Evolutionary conservation across 129 eudicot genomes (phyloP).

Genomic region (Flaveria linearis): DNA sequence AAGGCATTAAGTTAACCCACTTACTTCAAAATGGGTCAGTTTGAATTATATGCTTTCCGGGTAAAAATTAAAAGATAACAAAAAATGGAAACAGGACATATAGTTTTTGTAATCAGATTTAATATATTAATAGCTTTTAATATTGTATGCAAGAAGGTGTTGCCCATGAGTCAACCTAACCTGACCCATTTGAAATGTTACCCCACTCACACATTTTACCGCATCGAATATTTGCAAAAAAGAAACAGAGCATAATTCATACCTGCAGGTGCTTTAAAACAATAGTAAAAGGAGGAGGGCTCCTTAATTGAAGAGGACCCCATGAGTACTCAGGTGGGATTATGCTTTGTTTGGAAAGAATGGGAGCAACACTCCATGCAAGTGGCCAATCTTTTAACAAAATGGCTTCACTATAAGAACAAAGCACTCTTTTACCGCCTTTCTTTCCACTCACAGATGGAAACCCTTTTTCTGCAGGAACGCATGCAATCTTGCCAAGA

Average conservation of each 20-base stretch:
- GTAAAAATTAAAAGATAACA: not conserved
- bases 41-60: not conserved
- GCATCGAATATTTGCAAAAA: not conserved
- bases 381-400: slow-evolving; percentile 93
- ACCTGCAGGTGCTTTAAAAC: slow-evolving; percentile 88
- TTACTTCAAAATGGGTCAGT: not conserved
- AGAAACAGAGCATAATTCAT: slow-evolving; percentile 6
- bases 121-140: not conserved
- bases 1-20: not conserved
- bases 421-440: slow-evolving; percentile 81
- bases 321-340: slow-evolving; percentile 97
- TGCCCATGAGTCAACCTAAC: not conserved
- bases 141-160: not conserved
- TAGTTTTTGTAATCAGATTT: not conserved
- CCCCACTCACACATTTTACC: not conserved
- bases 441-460: slow-evolving; percentile 80
- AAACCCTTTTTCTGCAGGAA: slow-evolving; percentile 92
- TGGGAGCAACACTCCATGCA: slow-evolving; percentile 95
- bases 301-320: slow-evolving; percentile 80
- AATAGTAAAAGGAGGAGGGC: slow-evolving; percentile 76
- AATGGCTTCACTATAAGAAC: slow-evolving; percentile 84
- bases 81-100: not conserved
- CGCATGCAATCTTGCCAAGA: slow-evolving; percentile 86
- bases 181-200: not conserved
- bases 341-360: slow-evolving; percentile 67